Base-by-base conservation (phyloP, 192 early-diverging fungal species). In the Coemansia sp. region DNA sequence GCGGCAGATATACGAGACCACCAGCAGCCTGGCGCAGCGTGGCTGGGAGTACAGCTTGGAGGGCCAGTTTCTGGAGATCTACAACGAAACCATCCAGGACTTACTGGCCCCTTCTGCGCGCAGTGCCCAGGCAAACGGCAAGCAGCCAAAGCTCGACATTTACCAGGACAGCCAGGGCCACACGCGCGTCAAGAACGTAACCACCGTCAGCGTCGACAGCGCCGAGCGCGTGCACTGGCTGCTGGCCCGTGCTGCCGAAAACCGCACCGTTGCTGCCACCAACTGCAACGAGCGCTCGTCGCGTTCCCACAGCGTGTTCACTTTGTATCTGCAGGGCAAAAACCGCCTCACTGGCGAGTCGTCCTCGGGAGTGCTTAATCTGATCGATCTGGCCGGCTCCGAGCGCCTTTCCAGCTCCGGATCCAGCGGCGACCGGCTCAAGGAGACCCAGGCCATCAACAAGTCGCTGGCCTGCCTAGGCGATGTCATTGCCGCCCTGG, bases 361-460 rank as follows among this genome's bases (percentile, higher is more conserved):
- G 3, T 84, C 81, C 31, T 72, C 75, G 7, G 94, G 93, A 0
- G 80, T 88, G 16, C 83, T 98, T 30, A 96, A 96, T 54, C 68
- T 98, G 59, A 91, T 98, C 56, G 96, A 98, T 64, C 72, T 98
- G 44, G 96, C 96, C 16, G 96, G 96, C 18, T 93, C 88, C 19
- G 96, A 98, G 71, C 82, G 93, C 13, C 78, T 98, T 14, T 84
- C 87, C 3, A 74, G 71, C 45, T 91, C 87, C 4, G 93, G 91
- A 3, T 87, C 93, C 0, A 87, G 83, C 14, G 94, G 94, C 4
- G 91, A 97, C 49, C 80, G 93, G 36, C 70, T 96, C 45, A 88
- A 86, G 61, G 96, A 98, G 47, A 92, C 94, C 2, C 89, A 96
- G 63, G 90, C 89, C n/a, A 98, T 98, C 59, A 98, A 98, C 73